phyloP scores from a whole-genome alignment of 2,329 filamentous ascomycete genomes.

The Thielaviopsis punctulata region DNA sequence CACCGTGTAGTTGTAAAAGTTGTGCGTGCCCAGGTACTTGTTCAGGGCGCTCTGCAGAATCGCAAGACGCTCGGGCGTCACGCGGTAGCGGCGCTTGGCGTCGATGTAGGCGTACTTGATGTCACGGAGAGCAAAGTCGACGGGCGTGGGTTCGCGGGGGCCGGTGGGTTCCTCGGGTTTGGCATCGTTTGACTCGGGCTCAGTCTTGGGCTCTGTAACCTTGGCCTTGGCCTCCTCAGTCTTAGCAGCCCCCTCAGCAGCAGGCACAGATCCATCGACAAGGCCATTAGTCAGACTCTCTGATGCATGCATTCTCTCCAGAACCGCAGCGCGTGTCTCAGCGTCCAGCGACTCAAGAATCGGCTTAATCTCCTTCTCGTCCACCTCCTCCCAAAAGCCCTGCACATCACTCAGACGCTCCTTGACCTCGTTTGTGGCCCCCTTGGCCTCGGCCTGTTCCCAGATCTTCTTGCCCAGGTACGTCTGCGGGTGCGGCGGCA shows the following conservation, averaged over 20 bases:
- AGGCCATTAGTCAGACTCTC: conserved; percentile 9
- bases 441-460: conserved; percentile 58
- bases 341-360: conserved; percentile 46
- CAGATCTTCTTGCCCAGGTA: conserved; percentile 70
- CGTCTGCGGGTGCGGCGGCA: conserved; percentile 81
- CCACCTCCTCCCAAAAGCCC: conserved; percentile 66
- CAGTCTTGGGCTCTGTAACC: conserved; percentile 14
- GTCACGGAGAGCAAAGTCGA: conserved; percentile 50
- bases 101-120: conserved; percentile 63
- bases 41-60: conserved; percentile 61
- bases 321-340: conserved; percentile 42
- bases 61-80: conserved; percentile 51
- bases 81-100: conserved; percentile 73
- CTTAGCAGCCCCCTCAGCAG: conserved; percentile 15
- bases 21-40: conserved; percentile 66
- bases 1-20: conserved; percentile 97
- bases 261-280: conserved; percentile 13
- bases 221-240: conserved; percentile 3
- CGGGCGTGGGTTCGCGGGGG: conserved; percentile 23
- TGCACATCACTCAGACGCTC: conserved; percentile 59
- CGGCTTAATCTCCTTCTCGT: conserved; percentile 64
- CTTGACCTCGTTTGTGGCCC: conserved; percentile 50
- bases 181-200: conserved; percentile 13
- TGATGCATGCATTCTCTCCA: conserved; percentile 38
- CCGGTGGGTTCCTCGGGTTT: conserved; percentile 13